A percentile compares a stretch with the other conserved stretches of the same genome.
phyloP scores from a whole-genome alignment of 1,284 basidiomycete species.

The Naganishia albida region DNA sequence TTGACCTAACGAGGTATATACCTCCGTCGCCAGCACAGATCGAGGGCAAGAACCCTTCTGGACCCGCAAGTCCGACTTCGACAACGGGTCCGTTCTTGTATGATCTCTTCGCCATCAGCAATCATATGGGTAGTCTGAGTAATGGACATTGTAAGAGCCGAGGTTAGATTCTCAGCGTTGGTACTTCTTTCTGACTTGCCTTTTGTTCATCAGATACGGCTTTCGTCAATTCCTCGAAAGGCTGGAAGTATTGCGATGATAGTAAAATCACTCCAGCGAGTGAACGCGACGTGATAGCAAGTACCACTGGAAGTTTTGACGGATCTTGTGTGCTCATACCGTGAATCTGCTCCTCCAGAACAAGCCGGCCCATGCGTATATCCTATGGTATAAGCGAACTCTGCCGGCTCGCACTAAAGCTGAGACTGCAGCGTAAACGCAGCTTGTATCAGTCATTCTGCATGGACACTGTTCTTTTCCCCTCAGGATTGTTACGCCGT shows the following conservation, averaged over 20 bases:
- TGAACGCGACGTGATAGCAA: slow-evolving; percentile 77
- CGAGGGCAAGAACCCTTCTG: slow-evolving; percentile 52
- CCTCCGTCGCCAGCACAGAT: slow-evolving; percentile 74
- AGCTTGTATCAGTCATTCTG: too few species aligned
- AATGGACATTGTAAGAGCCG: slow-evolving; percentile 82
- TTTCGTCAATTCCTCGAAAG: slow-evolving; percentile 70
- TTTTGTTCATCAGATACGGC: slow-evolving; percentile 68
- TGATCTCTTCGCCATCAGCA: slow-evolving; percentile 85
- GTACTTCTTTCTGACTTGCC: slow-evolving; percentile 4
- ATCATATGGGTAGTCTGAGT: slow-evolving; percentile 86
- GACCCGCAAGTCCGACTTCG: slow-evolving; percentile 68
- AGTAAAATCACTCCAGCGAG: slow-evolving; percentile 71
- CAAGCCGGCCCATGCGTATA: slow-evolving; percentile 70
- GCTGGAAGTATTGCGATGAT: slow-evolving; percentile 87
- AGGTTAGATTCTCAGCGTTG: not conserved
- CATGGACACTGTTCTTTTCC: too few species aligned
- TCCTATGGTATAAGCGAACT: slow-evolving; percentile 59
- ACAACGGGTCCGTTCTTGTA: slow-evolving; percentile 83
- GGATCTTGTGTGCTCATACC: slow-evolving; percentile 29
- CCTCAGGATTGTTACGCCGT: too few species aligned
- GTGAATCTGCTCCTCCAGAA: slow-evolving; percentile 59
- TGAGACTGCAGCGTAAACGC: slow-evolving; percentile 7
- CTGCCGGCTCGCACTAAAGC: slow-evolving; percentile 22
- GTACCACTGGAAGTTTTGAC: slow-evolving; percentile 49
- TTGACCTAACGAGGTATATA: slow-evolving; percentile 91